phyloP scores from a whole-genome alignment of 2,329 filamentous ascomycete species.

The Fusarium illudens region DNA sequence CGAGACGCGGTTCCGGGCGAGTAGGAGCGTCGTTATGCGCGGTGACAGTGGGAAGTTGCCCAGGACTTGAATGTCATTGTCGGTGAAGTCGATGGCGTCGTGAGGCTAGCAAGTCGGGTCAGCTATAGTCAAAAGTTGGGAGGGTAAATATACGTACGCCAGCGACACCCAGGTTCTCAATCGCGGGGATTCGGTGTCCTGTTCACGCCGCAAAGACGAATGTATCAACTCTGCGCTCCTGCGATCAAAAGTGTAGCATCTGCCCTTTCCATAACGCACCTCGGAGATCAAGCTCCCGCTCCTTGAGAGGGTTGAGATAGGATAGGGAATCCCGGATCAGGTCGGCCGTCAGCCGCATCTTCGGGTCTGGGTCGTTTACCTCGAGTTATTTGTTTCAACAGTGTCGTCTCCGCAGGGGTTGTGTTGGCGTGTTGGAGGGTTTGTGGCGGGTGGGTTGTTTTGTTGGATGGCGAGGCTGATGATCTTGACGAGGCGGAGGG shows the following conservation, averaged over 20 bases:
- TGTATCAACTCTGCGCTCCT: slow-evolving; percentile 82
- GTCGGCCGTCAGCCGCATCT: slow-evolving; percentile 95
- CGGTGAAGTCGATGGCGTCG: slow-evolving; percentile 97
- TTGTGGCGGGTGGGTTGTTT: slow-evolving; percentile 20
- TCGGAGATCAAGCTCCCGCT: slow-evolving; percentile 99
- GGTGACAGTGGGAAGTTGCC: slow-evolving; percentile 93
- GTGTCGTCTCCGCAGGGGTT: not conserved
- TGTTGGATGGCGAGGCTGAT: slow-evolving; percentile 44
- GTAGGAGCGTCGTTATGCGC: slow-evolving; percentile 84
- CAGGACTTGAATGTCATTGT: slow-evolving; percentile 92
- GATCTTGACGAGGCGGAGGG: slow-evolving; percentile 42
- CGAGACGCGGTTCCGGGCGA: slow-evolving; percentile 87
- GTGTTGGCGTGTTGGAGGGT: not conserved
- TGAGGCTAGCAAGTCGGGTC: slow-evolving; percentile 69
- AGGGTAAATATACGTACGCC: slow-evolving; percentile 67
- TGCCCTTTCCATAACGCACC: slow-evolving; percentile 95
- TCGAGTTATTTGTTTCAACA: slow-evolving; percentile 18
- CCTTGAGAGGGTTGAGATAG: slow-evolving; percentile 98
- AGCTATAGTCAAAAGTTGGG: not conserved
- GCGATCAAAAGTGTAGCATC: slow-evolving; percentile 81
- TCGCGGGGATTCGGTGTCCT: slow-evolving; percentile 97
- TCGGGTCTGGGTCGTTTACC: slow-evolving; percentile 44
- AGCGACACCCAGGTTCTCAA: slow-evolving; percentile 97
- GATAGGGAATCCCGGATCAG: slow-evolving; percentile 94
- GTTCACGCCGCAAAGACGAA: slow-evolving; percentile 59